These are phyloP conservation scores for Cantharellus anzutake DNA, from an alignment of 768 basidiomycete genomes.

Conservation along the genomic window DNA sequence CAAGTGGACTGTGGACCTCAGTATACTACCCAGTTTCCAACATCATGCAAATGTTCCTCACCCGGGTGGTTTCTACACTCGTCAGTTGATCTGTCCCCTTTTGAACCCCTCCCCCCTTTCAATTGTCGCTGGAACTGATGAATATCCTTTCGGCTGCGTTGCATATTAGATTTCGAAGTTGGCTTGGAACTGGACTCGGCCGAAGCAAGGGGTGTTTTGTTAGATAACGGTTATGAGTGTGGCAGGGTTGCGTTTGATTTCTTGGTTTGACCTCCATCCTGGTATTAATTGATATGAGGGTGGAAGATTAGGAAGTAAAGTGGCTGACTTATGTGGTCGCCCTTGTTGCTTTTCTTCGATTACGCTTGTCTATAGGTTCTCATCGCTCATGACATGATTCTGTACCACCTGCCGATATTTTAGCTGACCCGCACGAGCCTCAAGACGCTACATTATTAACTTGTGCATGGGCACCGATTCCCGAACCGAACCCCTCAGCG, in stretches of 20 bases:
- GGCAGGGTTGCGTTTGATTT: conserved; percentile 52
- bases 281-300: too few relatives aligned
- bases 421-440: too few relatives aligned
- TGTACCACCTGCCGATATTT: too few relatives aligned
- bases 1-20: conserved; percentile 66
- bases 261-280: conserved; percentile 11
- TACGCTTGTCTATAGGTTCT: too few relatives aligned
- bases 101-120: not conserved
- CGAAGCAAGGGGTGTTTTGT: conserved; percentile 63
- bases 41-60: conserved; percentile 41
- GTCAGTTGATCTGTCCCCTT: conserved; percentile 19
- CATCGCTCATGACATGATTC: too few relatives aligned
- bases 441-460: too few relatives aligned
- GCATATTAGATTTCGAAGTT: conserved; percentile 51
- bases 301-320: too few relatives aligned
- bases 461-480: too few relatives aligned
- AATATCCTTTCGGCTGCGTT: not conserved
- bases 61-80: conserved; percentile 57
- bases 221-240: conserved; percentile 64
- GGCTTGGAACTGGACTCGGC: conserved; percentile 50
- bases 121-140: not conserved
- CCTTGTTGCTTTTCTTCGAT: too few relatives aligned
- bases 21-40: conserved; percentile 58
- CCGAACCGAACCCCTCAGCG: too few relatives aligned
- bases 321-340: too few relatives aligned